Conservation (phyloP, 768 basidiomycete genomes). For the Candolleomyces aberdarensis region DNA sequence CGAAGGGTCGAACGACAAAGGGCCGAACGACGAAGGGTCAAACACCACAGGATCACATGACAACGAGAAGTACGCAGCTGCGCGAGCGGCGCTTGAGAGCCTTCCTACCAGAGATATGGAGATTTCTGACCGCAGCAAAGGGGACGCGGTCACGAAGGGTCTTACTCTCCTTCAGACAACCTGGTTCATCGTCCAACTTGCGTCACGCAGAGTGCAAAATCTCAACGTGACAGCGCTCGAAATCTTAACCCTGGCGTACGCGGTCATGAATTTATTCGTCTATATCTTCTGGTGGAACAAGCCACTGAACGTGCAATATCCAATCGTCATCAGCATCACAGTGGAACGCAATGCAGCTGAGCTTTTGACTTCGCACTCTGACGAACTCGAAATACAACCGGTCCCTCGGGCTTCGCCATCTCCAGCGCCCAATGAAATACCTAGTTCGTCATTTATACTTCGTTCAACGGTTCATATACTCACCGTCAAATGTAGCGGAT, state of each 20-base stretch:
- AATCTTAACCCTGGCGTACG: constrained; percentile 14
- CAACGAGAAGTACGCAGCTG: no score
- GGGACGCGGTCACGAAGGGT: constrained; percentile 12
- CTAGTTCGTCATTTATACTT: no score
- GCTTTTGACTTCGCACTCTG: no score
- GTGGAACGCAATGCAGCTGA: not conserved
- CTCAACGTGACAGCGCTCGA: constrained; percentile 17
- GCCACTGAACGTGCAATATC: constrained; percentile 14
- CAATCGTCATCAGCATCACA: constrained; percentile 1
- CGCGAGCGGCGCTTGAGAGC: no score
- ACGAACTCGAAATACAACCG: no score
- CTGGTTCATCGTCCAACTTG: constrained; percentile 12
- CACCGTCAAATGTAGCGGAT: no score
- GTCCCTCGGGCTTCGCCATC: no score
- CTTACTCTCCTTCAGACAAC: constrained; percentile 5
- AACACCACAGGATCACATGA: no score
- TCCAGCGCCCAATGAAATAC: no score
- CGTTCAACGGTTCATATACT: no score
- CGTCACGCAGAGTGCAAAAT: constrained; percentile 1
- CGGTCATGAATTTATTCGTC: constrained; percentile 8
- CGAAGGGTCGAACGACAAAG: no score
- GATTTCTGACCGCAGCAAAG: constrained; percentile 16
- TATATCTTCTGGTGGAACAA: constrained; percentile 19
- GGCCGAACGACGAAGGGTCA: no score
- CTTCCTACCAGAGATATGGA: not conserved